phyloP scores from a whole-genome alignment of 805 yeast genomes.

The Saccharomycopsis schoenii region DNA sequence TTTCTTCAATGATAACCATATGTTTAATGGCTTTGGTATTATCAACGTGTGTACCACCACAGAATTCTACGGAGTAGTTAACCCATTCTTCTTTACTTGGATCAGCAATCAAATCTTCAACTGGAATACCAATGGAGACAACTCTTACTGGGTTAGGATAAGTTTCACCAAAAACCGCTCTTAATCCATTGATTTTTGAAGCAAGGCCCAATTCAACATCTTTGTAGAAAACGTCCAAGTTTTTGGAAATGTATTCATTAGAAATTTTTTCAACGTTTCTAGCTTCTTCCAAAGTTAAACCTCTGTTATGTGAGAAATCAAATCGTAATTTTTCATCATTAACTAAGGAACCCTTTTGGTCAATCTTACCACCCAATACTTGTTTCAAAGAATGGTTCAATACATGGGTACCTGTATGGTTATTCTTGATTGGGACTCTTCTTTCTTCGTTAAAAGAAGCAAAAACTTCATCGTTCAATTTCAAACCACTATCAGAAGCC shows the following conservation, averaged over 20 bases:
- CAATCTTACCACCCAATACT: slow-evolving; percentile 78
- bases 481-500: slow-evolving; percentile 28
- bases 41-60: slow-evolving; percentile 97
- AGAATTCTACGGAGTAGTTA: slow-evolving; percentile 79
- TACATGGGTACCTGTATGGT: slow-evolving; percentile 97
- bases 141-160: slow-evolving; percentile 99
- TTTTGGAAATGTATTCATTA: slow-evolving; percentile 60
- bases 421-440: slow-evolving; percentile 93
- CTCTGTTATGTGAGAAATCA: slow-evolving; percentile 92
- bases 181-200: slow-evolving; percentile 66
- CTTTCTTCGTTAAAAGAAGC: slow-evolving; percentile 88
- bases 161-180: slow-evolving; percentile 98
- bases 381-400: slow-evolving; percentile 82
- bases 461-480: slow-evolving; percentile 57
- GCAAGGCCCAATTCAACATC: slow-evolving; percentile 74
- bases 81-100: slow-evolving; percentile 73
- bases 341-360: slow-evolving; percentile 95
- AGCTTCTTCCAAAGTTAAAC: slow-evolving; percentile 60
- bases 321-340: slow-evolving; percentile 92
- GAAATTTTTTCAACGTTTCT: slow-evolving; percentile 65
- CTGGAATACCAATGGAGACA: slow-evolving; percentile 88
- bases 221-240: slow-evolving; percentile 67
- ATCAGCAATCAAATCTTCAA: slow-evolving; percentile 63
- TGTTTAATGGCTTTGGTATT: slow-evolving; percentile 91
- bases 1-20: slow-evolving; percentile 82